Base-by-base conservation (phyloP, 352 stramenopile genomes). In the Pythium biforme region DNA sequence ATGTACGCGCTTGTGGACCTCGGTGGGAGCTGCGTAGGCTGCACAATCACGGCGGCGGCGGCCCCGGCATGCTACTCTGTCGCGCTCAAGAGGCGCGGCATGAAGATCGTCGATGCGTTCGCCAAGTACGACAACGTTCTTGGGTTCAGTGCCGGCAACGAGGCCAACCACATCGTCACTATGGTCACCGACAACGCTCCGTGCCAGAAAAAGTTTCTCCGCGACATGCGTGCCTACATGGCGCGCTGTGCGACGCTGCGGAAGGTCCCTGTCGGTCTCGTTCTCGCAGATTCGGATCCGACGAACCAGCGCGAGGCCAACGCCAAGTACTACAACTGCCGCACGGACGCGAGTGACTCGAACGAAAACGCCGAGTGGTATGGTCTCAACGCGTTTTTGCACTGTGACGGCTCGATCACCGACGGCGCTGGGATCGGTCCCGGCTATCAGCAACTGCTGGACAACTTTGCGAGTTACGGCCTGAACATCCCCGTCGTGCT, bases 201-300 rank as follows among this genome's bases (percentile, higher is more conserved):
- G 10, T 97, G 89, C 66, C 83, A 94, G 60, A 97, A 97, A 68
- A 95, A 95, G 63, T 95, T 95, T 52, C 69, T 97, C 34, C 71
- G 76, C 4, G 89, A 96, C 57, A 93, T 96, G 83, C 74, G 87
- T 40, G 64, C 59, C 10, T 96, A 89, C 70, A 71, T 93, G 12
- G 59, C 52, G 1, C 57, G 47, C 3, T 96, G 89, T 51, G 29
- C 52, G 1, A 79, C 68, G 40, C 68, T 91, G 23, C 82, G 89
- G 4, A n/a, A 79, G n/a, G 79, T 97, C 34, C 86, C 89, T 0
- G 76, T 97, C 8, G 89, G 89, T n/a, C n/a, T n/a, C n/a, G n/a
- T n/a, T n/a, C n/a, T n/a, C n/a, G n/a, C n/a, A n/a, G n/a, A n/a
- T n/a, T n/a, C n/a, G n/a, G n/a, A n/a, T n/a, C n/a, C n/a, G n/a